Percentiles rank a stretch among this genome's conserved stretches.
Conservation (phyloP, 768 basidiomycete genomes). For the Russula foetens region DNA sequence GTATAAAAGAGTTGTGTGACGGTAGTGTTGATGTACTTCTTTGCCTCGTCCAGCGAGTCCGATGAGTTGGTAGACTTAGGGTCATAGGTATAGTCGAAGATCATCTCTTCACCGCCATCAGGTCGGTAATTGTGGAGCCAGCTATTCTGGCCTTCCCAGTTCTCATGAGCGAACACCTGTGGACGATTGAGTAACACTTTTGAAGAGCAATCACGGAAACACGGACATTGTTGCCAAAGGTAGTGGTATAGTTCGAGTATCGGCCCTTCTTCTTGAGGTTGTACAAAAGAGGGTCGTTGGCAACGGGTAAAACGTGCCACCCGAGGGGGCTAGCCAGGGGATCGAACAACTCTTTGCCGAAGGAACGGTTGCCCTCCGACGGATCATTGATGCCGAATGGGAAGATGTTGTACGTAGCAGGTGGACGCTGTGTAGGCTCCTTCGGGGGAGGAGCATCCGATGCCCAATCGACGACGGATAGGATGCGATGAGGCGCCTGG, state of each 20-base stretch:
- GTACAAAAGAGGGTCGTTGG: conserved; percentile 50
- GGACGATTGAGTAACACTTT: neutral
- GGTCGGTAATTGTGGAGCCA: conserved; percentile 78
- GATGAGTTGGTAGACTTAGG: conserved; percentile 47
- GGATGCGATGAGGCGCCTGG: conserved; percentile 61
- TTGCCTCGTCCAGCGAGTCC: conserved; percentile 63
- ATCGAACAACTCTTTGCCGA: conserved; percentile 66
- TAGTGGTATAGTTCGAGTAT: conserved; percentile 60
- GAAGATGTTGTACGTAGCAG: conserved; percentile 60
- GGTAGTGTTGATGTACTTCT: conserved; percentile 79
- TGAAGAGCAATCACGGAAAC: conserved; percentile 11
- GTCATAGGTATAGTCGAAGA: conserved; percentile 69
- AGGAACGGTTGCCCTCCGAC: conserved; percentile 48
- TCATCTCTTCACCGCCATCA: conserved; percentile 42
- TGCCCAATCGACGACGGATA: conserved; percentile 93
- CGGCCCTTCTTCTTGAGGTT: conserved; percentile 19
- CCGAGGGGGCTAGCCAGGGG: conserved; percentile 74
- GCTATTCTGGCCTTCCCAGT: conserved; percentile 66
- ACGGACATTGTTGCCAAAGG: conserved; percentile 75
- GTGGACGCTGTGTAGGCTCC: conserved; percentile 22
- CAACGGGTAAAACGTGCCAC: conserved; percentile 81
- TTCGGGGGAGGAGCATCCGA: conserved; percentile 56
- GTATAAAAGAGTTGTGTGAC: conserved; percentile 89
- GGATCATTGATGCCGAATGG: conserved; percentile 86
- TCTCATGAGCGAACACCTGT: conserved; percentile 87